phyloP scores from a whole-genome alignment of 768 basidiomycete species.

The Kondoa subrosea region DNA sequence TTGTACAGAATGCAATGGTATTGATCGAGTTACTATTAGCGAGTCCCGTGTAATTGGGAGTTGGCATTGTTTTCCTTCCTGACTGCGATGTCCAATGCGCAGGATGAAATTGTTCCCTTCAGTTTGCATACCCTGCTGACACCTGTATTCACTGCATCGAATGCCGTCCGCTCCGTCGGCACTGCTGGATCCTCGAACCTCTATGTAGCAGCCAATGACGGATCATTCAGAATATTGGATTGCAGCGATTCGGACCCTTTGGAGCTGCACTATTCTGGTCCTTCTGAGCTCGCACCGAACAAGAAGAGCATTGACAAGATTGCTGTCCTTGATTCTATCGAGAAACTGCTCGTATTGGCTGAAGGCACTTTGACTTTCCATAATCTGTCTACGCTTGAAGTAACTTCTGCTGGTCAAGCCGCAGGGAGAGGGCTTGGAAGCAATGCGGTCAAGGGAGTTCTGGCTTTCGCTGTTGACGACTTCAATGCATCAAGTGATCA shows the following conservation, averaged over 20 bases:
- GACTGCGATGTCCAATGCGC: no score
- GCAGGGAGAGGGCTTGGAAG: conserved; percentile 44
- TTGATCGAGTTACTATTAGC: no score
- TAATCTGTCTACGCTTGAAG: conserved; percentile 60
- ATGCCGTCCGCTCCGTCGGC: neutral
- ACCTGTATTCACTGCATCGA: neutral
- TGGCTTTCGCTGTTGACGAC: conserved; percentile 67
- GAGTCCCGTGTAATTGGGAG: no score
- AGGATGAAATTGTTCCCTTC: no score
- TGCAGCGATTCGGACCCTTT: neutral
- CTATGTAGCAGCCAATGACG: neutral
- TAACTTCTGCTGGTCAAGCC: conserved; percentile 33
- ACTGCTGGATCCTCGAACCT: neutral
- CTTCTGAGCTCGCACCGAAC: neutral
- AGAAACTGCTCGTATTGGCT: conserved; percentile 13
- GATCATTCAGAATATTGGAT: neutral
- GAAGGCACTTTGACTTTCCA: conserved; percentile 52
- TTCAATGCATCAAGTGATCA: conserved; percentile 25
- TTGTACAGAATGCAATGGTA: no score
- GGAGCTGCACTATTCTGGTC: neutral
- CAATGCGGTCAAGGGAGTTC: conserved; percentile 51
- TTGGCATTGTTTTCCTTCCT: no score
- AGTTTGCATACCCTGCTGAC: neutral
- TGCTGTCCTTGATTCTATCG: neutral
- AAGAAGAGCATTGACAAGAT: neutral